These are phyloP conservation scores for Acacia acuminata DNA, from an alignment of 306 rosid species.

Conservation along the genomic window DNA sequence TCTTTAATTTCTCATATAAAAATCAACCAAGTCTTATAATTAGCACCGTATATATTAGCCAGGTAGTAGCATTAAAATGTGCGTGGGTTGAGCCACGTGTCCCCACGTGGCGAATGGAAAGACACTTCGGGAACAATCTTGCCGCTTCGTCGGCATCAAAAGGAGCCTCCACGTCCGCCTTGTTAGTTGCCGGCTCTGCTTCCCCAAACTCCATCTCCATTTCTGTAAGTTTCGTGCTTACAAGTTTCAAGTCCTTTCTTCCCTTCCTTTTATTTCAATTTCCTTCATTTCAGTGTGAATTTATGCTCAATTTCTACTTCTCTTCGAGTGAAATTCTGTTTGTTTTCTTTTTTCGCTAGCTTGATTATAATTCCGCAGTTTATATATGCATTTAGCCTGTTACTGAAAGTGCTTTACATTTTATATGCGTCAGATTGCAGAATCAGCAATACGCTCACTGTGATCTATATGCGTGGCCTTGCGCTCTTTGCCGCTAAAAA, in stretches of 20 bases:
- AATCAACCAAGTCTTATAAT: no score
- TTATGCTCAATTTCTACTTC: not conserved
- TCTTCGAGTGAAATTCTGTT: not conserved
- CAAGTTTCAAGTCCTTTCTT: not conserved
- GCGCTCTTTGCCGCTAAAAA: conserved; percentile 35
- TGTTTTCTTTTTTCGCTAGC: not conserved
- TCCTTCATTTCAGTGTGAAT: not conserved
- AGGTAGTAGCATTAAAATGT: no score
- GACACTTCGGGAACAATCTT: conserved; percentile 14
- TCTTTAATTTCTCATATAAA: no score
- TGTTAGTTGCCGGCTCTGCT: not conserved
- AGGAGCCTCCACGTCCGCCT: not conserved
- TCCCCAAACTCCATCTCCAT: not conserved
- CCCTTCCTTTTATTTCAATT: not conserved
- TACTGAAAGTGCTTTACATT: not conserved
- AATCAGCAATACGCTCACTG: not conserved
- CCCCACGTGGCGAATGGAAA: conserved; percentile 1
- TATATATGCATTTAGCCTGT: not conserved
- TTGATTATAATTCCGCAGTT: not conserved
- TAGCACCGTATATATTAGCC: no score
- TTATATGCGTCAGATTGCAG: conserved; percentile 12
- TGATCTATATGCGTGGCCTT: conserved; percentile 42
- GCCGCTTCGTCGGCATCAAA: not conserved
- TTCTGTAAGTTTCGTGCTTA: not conserved
- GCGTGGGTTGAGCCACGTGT: not conserved